Percentiles rank a stretch among this genome's conserved stretches.
Evolutionary conservation across 148 eudicot species (phyloP).

Genomic region (Fagopyrum homotropicum): DNA sequence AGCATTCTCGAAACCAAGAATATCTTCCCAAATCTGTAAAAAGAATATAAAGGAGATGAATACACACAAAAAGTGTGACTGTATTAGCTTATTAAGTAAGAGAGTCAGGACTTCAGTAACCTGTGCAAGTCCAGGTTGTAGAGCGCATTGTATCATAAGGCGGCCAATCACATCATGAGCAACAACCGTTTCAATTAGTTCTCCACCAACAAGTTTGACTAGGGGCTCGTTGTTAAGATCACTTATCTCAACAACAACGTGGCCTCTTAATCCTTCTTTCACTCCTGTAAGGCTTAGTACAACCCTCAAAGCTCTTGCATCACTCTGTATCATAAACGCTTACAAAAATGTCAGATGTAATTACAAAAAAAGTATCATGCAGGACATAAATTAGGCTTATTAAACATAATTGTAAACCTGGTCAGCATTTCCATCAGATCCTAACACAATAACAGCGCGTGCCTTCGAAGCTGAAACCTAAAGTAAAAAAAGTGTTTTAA

Average conservation of each 20-base stretch:
- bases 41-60: not conserved
- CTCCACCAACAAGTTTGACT: constrained; percentile 94
- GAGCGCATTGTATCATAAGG: constrained; percentile 92
- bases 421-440: constrained; percentile 88
- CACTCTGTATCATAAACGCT: constrained; percentile 40
- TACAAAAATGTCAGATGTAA: not conserved
- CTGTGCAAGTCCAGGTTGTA: constrained; percentile 99
- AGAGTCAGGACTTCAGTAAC: constrained; percentile 21
- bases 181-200: constrained; percentile 81
- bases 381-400: too few relatives aligned
- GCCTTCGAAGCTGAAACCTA: constrained; percentile 91
- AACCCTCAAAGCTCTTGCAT: constrained; percentile 90
- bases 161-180: constrained; percentile 96
- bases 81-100: not conserved
- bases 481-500: too few relatives aligned
- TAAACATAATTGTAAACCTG: constrained; percentile 38
- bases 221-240: constrained; percentile 90
- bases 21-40: constrained; percentile 88
- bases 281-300: constrained; percentile 91
- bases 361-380: too few relatives aligned
- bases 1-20: constrained; percentile 89
- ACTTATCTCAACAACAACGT: constrained; percentile 90
- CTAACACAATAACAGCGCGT: constrained; percentile 82
- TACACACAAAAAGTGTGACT: not conserved
- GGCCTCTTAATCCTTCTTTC: constrained; percentile 79